Conservation (phyloP, 75 land plant species). For the Picea sitchensis region DNA sequence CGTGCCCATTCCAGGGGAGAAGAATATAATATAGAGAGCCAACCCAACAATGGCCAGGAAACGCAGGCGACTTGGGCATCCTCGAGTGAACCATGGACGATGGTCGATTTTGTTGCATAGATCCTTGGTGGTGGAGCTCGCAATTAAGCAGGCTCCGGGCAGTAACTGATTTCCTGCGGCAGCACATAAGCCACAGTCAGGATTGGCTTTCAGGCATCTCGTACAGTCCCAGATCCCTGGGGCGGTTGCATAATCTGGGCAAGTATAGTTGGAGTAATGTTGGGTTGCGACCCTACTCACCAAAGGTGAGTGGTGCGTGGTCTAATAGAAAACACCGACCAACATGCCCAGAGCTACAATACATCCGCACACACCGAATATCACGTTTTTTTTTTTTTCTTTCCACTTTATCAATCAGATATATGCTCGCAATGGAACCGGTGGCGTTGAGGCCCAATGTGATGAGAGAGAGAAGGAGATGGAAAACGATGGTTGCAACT, state of each 20-base stretch:
- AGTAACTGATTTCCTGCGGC: conserved; percentile 23
- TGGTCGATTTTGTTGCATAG: no score
- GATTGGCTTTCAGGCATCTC: conserved; percentile 42
- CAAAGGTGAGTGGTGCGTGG: conserved; percentile 20
- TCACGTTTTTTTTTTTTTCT: conserved; percentile 14
- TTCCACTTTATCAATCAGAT: conserved; percentile 66
- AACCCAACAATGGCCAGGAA: no score
- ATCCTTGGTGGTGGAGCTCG: no score
- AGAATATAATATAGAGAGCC: no score
- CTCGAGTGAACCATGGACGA: no score
- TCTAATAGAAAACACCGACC: conserved; percentile 24
- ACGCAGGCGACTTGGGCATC: no score
- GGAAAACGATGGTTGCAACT: no score
- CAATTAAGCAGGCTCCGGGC: no score
- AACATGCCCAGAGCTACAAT: conserved; percentile 20
- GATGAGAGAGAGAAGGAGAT: neutral
- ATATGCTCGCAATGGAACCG: neutral
- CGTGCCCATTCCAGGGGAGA: no score
- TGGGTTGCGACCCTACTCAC: neutral
- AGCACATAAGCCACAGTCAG: conserved; percentile 62
- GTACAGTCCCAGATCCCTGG: conserved; percentile 35
- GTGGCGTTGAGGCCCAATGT: neutral
- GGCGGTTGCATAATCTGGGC: conserved; percentile 29
- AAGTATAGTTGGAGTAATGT: conserved; percentile 5
- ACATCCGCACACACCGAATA: conserved; percentile 23